Conservation (phyloP, 83 land plant species). For the Isoetes engelmannii region DNA sequence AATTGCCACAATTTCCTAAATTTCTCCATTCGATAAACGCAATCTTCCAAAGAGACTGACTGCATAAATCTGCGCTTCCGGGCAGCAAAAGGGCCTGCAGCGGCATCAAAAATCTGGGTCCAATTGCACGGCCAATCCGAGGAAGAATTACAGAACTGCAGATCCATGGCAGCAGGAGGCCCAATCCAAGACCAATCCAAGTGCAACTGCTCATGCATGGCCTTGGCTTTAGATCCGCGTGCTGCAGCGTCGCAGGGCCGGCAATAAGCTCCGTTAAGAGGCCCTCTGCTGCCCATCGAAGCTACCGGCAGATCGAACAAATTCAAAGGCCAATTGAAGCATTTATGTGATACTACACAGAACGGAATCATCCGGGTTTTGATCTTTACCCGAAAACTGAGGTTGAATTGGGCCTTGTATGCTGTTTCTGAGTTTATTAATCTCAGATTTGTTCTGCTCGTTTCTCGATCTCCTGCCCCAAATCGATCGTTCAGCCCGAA, state of each 20-base stretch:
- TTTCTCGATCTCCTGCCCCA: not conserved
- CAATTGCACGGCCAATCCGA: not conserved
- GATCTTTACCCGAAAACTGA: not conserved
- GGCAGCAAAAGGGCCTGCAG: constrained; percentile 14
- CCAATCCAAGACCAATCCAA: not conserved
- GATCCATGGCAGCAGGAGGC: not conserved
- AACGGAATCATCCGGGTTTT: not conserved
- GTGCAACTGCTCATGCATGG: not conserved
- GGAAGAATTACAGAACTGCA: not conserved
- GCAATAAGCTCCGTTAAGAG: constrained; percentile 1
- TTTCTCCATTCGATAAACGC: constrained; percentile 43
- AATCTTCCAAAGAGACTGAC: constrained; percentile 22
- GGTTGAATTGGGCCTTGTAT: not conserved
- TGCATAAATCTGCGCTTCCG: constrained; percentile 24
- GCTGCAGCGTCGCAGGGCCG: not conserved
- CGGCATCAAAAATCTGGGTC: constrained; percentile 1
- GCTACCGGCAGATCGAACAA: not conserved
- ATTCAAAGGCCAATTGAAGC: not conserved
- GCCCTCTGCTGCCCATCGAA: not conserved
- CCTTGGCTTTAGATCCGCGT: not conserved
- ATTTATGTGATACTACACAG: not conserved
- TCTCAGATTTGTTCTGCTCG: not conserved
- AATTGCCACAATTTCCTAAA: constrained; percentile 35
- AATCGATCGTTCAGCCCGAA: constrained; percentile 4
- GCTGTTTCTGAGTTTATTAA: not conserved